These are phyloP conservation scores for Beauveria brongniartii DNA, from an alignment of 2,329 filamentous ascomycete species.

Conservation along the genomic window DNA sequence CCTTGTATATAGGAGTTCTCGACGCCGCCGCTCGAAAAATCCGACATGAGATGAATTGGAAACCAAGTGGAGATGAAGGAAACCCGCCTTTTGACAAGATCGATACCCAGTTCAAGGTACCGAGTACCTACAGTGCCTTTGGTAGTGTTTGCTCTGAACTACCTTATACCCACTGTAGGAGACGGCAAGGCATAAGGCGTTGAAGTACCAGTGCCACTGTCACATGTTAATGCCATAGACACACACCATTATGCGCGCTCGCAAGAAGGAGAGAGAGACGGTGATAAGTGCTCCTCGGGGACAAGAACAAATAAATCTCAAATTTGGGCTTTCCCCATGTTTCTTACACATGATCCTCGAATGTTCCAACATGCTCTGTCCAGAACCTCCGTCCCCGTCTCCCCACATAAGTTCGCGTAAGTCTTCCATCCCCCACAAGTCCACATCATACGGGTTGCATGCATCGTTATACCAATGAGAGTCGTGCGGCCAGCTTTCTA, in stretches of 20 bases:
- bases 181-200: too few relatives aligned
- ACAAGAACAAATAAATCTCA: not conserved
- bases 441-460: not conserved
- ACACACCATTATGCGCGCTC: too few relatives aligned
- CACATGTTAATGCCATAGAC: not conserved
- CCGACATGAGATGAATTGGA: too few relatives aligned
- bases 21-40: too few relatives aligned
- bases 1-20: not conserved
- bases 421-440: not conserved
- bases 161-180: too few relatives aligned
- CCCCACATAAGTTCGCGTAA: conserved; percentile 1
- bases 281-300: not conserved
- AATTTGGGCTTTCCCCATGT: not conserved
- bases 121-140: too few relatives aligned
- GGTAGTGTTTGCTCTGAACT: too few relatives aligned
- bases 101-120: too few relatives aligned
- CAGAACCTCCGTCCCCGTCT: not conserved
- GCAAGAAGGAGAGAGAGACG: not conserved
- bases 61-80: too few relatives aligned
- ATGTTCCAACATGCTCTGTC: not conserved
- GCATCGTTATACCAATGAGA: conserved; percentile 1
- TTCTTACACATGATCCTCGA: not conserved
- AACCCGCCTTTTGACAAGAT: too few relatives aligned
- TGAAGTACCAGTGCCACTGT: not conserved
- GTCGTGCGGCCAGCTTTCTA: not conserved